phyloP scores from a whole-genome alignment of 179 eudicot species.

The Heliamphora pulchella region DNA sequence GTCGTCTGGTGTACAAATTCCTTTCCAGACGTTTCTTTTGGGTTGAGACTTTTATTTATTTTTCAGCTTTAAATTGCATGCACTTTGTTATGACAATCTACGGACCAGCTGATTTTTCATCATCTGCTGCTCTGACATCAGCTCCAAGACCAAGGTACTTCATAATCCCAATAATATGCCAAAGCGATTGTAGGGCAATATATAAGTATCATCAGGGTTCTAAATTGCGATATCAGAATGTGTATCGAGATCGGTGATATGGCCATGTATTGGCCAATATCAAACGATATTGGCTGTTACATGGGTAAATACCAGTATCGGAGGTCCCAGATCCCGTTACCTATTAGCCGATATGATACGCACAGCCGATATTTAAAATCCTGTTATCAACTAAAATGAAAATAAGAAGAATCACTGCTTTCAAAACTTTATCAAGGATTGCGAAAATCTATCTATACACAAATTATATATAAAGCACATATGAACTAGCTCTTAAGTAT shows the following conservation, averaged over 20 bases:
- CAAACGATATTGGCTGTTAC: too few species aligned
- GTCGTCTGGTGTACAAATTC: too few species aligned
- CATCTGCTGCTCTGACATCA: neutral
- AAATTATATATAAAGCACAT: neutral
- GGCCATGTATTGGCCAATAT: too few species aligned
- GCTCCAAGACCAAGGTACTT: neutral
- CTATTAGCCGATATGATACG: too few species aligned
- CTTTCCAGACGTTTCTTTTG: neutral
- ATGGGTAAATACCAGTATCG: too few species aligned
- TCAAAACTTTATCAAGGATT: neutral
- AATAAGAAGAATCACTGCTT: neutral
- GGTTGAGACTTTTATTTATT: neutral
- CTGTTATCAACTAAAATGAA: neutral
- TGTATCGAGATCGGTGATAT: too few species aligned
- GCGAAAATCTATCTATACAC: neutral
- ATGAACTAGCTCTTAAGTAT: neutral
- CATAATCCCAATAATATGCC: neutral
- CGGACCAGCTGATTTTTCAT: neutral
- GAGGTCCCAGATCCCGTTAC: too few species aligned
- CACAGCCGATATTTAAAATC: too few species aligned
- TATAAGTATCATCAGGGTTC: too few species aligned
- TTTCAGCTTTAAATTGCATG: neutral
- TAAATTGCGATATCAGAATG: too few species aligned
- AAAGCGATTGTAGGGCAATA: too few species aligned
- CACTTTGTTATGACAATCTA: neutral